Evolutionary conservation across 2,329 filamentous ascomycete genomes (phyloP), one percentile per base, ranked within the genome.

Genomic region (Aspergillus sp.): DNA sequence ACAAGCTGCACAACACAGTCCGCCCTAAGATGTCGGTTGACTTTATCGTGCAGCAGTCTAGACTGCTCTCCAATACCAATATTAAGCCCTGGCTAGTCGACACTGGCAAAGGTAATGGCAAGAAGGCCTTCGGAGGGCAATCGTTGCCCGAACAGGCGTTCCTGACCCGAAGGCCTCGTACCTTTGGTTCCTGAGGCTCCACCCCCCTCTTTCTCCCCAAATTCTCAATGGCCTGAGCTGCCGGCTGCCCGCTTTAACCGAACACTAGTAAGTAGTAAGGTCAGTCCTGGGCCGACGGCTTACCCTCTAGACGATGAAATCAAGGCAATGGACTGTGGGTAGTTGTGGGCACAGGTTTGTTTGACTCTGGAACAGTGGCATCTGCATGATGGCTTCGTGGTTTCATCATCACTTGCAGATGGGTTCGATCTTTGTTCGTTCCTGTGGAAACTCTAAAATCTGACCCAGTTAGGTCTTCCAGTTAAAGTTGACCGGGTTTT

Each of bases 111-210:
- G 10, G 32, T 36, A 36, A 13, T 36, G 32, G 32, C 32, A 36
- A 23, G 41, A 51, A 32, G n/a, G 15, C n/a, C 4, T 8, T 10
- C 17, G 38, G 25, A 21, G 52, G 56, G 32, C 41, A 58, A 64
- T 67, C 63, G 41, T 61, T 66, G 57, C 64, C 57, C 23, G 53
- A 62, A 58, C 43, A 48, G 59, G 57, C 45, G 62, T 65, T 63
- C 63, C 58, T 65, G 60, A 57, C 41, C 53, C 60, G 57, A 41
- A 54, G 38, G 38, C 39, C 38, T 45, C 45, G 38, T 55, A 51
- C 49, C 60, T 49, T 55, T 63, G 55, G 56, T 59, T 63, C 59
- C 57, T 62, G 63, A 60, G 59, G 54, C 55, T 54, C 49, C 58
- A 54, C 59, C 23, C 25, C 39, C 53, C 53, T 55, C 36, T 8